Percentiles rank a stretch among this genome's conserved stretches.
These are phyloP conservation scores for Tephrocybe sp. DNA, from an alignment of 768 basidiomycete species.

Conservation along the genomic window DNA sequence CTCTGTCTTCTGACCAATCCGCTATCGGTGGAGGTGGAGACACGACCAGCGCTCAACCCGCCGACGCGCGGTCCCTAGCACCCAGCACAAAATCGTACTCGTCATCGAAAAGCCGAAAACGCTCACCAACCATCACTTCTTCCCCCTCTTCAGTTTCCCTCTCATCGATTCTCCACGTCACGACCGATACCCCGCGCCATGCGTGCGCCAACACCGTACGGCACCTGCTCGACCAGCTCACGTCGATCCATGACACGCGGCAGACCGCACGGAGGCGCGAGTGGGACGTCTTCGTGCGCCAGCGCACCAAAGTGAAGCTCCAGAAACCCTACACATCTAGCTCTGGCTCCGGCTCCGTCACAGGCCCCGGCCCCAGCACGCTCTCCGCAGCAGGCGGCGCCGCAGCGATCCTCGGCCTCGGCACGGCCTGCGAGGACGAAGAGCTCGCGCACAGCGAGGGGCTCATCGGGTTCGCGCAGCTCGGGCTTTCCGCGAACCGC, in stretches of 20 bases:
- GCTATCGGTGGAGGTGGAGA: too few relatives aligned
- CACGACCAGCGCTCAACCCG: neutral
- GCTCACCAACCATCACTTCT: conserved; percentile 33
- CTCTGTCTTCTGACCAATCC: too few relatives aligned
- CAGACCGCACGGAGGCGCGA: conserved; percentile 68
- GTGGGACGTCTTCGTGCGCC: conserved; percentile 87
- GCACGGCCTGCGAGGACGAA: conserved; percentile 61
- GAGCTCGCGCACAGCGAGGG: conserved; percentile 82
- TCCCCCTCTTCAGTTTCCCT: conserved; percentile 22
- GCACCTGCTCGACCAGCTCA: conserved; percentile 70
- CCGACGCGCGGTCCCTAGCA: conserved; percentile 25
- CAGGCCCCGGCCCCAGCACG: conserved; percentile 18
- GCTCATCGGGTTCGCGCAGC: conserved; percentile 86
- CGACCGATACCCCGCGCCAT: conserved; percentile 64
- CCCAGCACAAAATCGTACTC: conserved; percentile 44
- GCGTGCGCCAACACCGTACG: conserved; percentile 75
- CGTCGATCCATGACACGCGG: conserved; percentile 76
- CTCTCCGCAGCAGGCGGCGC: conserved; percentile 38
- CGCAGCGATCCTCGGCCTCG: conserved; percentile 67
- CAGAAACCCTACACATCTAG: too few relatives aligned
- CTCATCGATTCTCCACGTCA: conserved; percentile 59
- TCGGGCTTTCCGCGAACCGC: conserved; percentile 73
- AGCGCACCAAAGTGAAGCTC: conserved; percentile 49
- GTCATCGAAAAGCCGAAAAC: conserved; percentile 30
- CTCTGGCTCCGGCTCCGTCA: too few relatives aligned